Base-by-base conservation (phyloP, 192 early-diverging fungal genomes). In the Coemansia sp. region DNA sequence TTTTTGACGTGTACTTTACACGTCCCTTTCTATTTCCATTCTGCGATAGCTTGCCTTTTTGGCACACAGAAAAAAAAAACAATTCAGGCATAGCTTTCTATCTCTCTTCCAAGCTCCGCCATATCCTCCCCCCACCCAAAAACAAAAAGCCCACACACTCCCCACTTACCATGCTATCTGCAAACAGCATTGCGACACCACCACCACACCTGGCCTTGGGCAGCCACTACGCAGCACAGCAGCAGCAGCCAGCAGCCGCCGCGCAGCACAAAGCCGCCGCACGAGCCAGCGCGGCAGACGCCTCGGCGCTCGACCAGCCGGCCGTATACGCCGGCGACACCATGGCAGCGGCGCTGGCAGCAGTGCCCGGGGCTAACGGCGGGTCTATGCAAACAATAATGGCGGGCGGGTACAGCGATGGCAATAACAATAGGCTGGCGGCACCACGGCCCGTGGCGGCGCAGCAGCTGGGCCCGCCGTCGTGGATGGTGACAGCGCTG, bases 381-480 rank as follows among this genome's bases (percentile, higher is more conserved):
- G 56, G 56, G 32, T 64, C 59, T 22, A 32, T 49, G 42, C 65
- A 69, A 22, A 70, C 76, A 62, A 68, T 68, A 64, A 32, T 42
- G 17, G 20, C 54, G 11, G 56, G 38, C 58, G 43, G 43, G 20
- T 37, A 46, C 43, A 31, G 42, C 43, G 45, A 46, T 29, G 22
- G 41, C 65, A 47, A 29, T 32, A 58, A 62, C 66, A 68, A 51
- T 51, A 31, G 39, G 41, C 42, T 82, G 64, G 79, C 62, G 45
- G 79, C 79, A 67, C 79, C 79, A 54, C 79, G 79, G 63, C 79
- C 79, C n/a, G 74, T 82, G 54, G 20, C 70, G 25, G 79, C 74
- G 14, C 79, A 82, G 49, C 72, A 75, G 70, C 40, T 76, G 60
- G 64, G 43, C 31, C 70, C 74, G 57, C 74, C 79, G 36, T 20